Percentiles rank a stretch among this genome's conserved stretches.
phyloP scores from a whole-genome alignment of 768 basidiomycete species.

The Omphalotus guepiniiformis region DNA sequence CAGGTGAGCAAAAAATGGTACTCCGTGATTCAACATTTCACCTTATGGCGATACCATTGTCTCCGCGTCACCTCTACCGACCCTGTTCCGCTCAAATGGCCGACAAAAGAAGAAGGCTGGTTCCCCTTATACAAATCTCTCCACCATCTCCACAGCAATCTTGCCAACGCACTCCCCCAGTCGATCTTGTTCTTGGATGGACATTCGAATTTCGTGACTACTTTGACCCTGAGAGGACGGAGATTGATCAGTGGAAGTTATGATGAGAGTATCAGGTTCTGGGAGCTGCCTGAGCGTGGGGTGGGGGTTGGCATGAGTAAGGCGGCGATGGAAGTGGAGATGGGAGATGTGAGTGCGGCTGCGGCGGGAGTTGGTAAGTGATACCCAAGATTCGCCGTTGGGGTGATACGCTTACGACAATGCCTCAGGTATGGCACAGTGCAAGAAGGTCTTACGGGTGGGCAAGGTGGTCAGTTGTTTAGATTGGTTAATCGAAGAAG shows the following conservation, averaged over 20 bases:
- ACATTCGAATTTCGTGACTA: conserved; percentile 87
- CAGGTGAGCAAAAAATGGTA: conserved; percentile 45
- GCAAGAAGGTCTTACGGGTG: conserved; percentile 74
- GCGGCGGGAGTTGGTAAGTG: background rate
- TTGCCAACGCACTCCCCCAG: conserved; percentile 72
- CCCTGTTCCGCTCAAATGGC: conserved; percentile 60
- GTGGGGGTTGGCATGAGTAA: conserved; percentile 15
- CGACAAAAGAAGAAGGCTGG: conserved; percentile 33
- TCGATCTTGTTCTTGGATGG: conserved; percentile 77
- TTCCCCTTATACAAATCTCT: conserved; percentile 68
- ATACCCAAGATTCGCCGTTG: conserved; percentile 35
- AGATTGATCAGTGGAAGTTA: conserved; percentile 86
- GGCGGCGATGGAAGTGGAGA: conserved; percentile 10
- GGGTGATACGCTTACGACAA: conserved; percentile 32
- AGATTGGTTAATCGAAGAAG: conserved; percentile 80
- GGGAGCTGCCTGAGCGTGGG: conserved; percentile 56
- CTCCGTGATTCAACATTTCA: conserved; percentile 52
- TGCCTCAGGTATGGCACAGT: conserved; percentile 41
- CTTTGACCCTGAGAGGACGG: conserved; percentile 71
- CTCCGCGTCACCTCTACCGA: conserved; percentile 68
- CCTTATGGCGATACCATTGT: conserved; percentile 76
- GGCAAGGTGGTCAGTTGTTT: conserved; percentile 92
- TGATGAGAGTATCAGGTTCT: conserved; percentile 90
- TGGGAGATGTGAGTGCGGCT: background rate
- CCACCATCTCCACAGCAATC: conserved; percentile 84